Evolutionary conservation across 164 flowering plant genomes (phyloP).

Genomic region (Macadamia integrifolia): DNA sequence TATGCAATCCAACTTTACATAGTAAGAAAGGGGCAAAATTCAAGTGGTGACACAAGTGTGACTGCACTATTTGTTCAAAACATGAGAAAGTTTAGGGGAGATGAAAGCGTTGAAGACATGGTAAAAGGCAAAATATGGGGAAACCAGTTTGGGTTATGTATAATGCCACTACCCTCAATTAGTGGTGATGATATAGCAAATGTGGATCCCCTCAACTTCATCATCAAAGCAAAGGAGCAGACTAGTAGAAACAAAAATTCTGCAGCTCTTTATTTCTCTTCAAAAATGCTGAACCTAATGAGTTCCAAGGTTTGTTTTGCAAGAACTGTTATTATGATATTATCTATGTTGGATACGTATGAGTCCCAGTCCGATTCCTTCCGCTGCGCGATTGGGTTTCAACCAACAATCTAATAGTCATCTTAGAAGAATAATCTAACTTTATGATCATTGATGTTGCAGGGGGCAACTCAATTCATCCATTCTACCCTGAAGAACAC

Average conservation of each 20-base stretch:
- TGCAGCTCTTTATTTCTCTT: not conserved
- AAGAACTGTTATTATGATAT: too few species aligned
- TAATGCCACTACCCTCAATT: not conserved
- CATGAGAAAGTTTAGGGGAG: not conserved
- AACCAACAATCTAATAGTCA: too few species aligned
- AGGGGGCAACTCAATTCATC: constrained; percentile 28
- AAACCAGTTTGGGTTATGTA: not conserved
- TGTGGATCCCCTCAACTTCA: not conserved
- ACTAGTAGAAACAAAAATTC: not conserved
- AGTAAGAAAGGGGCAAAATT: not conserved
- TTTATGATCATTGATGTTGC: too few species aligned
- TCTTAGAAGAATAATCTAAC: too few species aligned
- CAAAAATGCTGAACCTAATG: not conserved
- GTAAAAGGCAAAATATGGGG: not conserved
- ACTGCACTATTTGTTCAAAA: not conserved
- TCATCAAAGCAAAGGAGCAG: not conserved
- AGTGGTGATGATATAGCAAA: not conserved
- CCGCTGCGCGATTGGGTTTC: too few species aligned
- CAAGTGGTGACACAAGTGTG: not conserved
- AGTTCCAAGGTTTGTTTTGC: too few species aligned
- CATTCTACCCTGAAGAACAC: constrained; percentile 29
- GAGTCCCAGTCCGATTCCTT: too few species aligned
- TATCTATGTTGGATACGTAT: too few species aligned
- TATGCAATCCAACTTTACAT: not conserved
- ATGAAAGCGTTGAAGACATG: not conserved